Base-by-base conservation (phyloP, 129 eudicot species). In the Arctium lappa region DNA sequence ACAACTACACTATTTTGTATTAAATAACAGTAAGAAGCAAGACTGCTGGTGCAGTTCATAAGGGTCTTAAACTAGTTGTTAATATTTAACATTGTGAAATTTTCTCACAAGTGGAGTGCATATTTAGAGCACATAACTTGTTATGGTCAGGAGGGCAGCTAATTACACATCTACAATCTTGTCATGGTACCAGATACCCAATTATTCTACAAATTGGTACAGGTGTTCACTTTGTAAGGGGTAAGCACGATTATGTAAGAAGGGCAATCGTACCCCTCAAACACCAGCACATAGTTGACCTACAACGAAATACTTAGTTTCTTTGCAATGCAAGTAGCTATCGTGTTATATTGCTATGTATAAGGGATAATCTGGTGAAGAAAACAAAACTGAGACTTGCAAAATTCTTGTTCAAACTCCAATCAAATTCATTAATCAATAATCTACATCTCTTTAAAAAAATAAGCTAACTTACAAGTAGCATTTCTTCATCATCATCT, bases 401-500 rank as follows among this genome's bases (percentile, higher is more conserved):
- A 7, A 65, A 65, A 22, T 65, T 56, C 66, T 56, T 65, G 12
- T 65, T 65, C 71, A 22, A 22, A 6, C 71, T 65, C 33, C 71
- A 65, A 65, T 2, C 11, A 22, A 22, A 30, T 63, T 63, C 70
- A 22, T 37, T 73, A n/a, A n/a, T 12, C 62, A 48, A 22, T 8
- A 70, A n/a, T 33, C 72, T 76, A 29, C 11, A 36, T 31, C 53
- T 15, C 27, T 53, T 53, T 22, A 22, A 53, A 53, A 18, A 0
- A 48, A 50, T 15, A 36, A 16, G 38, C 37, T 38, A 73, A 66
- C 91, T 87, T 80, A 92, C 98, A 65, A 95, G 91, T 87, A 95
- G 77, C 91, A 95, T 88, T 77, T 95, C 97, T 87, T 93, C 89
- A 66, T 86, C 87, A 39, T 82, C 94, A 38, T 90, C 90, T 65